phyloP scores from a whole-genome alignment of 768 basidiomycete genomes.

The Termitomyces sp. region DNA sequence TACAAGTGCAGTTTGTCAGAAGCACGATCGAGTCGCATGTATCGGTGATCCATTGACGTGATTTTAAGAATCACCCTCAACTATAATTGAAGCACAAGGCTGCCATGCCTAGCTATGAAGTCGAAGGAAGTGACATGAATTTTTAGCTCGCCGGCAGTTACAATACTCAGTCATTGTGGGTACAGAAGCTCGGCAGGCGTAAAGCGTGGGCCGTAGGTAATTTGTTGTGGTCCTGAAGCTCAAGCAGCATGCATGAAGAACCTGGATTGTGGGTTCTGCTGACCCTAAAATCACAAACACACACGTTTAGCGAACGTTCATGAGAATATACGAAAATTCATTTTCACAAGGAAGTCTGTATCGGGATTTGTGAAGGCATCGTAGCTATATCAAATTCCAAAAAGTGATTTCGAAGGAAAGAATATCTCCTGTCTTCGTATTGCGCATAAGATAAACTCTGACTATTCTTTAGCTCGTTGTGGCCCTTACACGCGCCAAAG shows the following conservation, averaged over 20 bases:
- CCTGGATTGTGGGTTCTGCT: background rate
- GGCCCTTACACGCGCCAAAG: constrained; percentile 16
- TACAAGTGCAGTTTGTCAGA: background rate
- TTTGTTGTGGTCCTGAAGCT: background rate
- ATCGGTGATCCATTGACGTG: constrained; percentile 3
- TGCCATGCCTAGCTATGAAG: background rate
- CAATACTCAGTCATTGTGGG: background rate
- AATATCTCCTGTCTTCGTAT: no score
- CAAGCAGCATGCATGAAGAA: background rate
- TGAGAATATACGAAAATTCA: background rate
- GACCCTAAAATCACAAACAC: background rate
- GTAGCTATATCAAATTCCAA: background rate
- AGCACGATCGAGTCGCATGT: constrained; percentile 1
- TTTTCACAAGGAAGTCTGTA: constrained; percentile 2
- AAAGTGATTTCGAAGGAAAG: background rate
- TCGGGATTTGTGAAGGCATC: background rate
- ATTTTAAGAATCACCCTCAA: constrained; percentile 1
- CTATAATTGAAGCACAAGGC: background rate
- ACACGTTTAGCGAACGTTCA: background rate
- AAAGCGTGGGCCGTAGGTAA: background rate
- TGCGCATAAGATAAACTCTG: no score
- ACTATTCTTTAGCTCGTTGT: no score
- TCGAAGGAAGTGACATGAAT: background rate
- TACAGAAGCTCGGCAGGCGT: background rate
- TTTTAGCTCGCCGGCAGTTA: constrained; percentile 6